Evolutionary conservation across 306 rosid genomes (phyloP).

Genomic region (Lotus japonicus): DNA sequence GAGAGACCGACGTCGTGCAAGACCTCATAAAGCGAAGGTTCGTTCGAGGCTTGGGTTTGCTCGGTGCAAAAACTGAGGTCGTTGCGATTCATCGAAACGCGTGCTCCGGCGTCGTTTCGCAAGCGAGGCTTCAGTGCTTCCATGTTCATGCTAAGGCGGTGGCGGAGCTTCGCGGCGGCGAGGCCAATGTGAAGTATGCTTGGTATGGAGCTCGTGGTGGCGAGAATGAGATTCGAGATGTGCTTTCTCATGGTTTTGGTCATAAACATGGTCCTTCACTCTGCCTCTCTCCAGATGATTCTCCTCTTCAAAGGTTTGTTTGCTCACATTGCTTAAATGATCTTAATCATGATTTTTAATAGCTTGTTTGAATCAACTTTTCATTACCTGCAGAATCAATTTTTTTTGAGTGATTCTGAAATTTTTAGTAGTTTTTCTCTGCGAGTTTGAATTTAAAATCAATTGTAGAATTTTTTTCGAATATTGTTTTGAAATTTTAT

Average conservation of each 20-base stretch:
- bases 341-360: too few relatives aligned
- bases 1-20: slow-evolving; percentile 37
- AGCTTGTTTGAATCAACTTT: too few relatives aligned
- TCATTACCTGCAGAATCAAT: too few relatives aligned
- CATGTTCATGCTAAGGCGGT: slow-evolving; percentile 44
- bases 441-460: too few relatives aligned
- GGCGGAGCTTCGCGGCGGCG: slow-evolving; percentile 42
- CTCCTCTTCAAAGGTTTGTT: slow-evolving; percentile 50
- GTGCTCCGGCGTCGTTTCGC: slow-evolving; percentile 23
- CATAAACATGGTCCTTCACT: slow-evolving; percentile 11
- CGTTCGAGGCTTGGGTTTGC: slow-evolving; percentile 34
- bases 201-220: slow-evolving; percentile 56
- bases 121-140: slow-evolving; percentile 57
- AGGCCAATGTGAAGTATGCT: slow-evolving; percentile 63
- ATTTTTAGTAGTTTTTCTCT: too few relatives aligned
- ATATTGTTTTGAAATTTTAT: too few relatives aligned
- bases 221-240: slow-evolving; percentile 31
- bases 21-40: slow-evolving; percentile 46
- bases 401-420: too few relatives aligned
- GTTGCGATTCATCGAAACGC: slow-evolving; percentile 39
- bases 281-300: slow-evolving; percentile 54
- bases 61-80: slow-evolving; percentile 34
- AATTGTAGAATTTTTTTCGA: too few relatives aligned
- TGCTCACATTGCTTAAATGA: too few relatives aligned
- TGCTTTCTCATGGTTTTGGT: slow-evolving; percentile 58